Percentiles rank a stretch among this genome's conserved stretches.
phyloP scores from a whole-genome alignment of 2,329 filamentous ascomycete genomes.

The Polytolypa hystricis region DNA sequence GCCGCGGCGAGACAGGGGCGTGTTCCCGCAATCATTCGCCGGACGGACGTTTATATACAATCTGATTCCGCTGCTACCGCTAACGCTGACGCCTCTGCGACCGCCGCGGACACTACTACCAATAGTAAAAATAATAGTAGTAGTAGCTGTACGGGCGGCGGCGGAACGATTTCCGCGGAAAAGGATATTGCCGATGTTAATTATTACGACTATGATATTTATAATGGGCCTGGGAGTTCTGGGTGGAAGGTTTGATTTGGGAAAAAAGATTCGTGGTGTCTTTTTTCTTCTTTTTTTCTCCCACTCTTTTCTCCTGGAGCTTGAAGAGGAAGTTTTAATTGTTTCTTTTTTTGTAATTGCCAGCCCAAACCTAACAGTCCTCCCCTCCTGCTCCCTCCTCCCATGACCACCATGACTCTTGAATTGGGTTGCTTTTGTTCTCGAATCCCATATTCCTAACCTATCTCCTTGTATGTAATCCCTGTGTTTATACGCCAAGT shows the following conservation, averaged over 20 bases:
- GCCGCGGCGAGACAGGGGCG: not conserved
- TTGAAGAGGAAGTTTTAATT: not conserved
- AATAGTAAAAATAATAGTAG: too few species aligned
- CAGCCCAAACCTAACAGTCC: not conserved
- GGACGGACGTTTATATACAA: constrained; percentile 13
- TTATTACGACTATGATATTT: not conserved
- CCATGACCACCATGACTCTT: not conserved
- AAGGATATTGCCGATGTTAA: too few species aligned
- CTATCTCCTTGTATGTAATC: not conserved
- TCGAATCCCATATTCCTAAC: too few species aligned
- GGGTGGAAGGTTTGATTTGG: not conserved
- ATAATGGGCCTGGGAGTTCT: not conserved
- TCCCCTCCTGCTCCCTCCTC: not conserved
- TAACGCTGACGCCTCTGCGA: not conserved
- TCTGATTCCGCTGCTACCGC: constrained; percentile 7
- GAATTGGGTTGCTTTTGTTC: not conserved
- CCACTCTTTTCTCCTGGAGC: not conserved
- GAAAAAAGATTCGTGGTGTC: not conserved
- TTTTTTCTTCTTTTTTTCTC: not conserved
- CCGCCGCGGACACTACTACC: too few species aligned
- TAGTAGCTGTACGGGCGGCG: not conserved
- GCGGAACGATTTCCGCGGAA: constrained; percentile 4
- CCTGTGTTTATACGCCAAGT: too few species aligned
- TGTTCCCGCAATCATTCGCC: constrained; percentile 12
- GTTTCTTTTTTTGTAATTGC: not conserved